These are phyloP conservation scores for Seminavis robusta DNA, from an alignment of 108 stramenopile species.

Conservation along the genomic window DNA sequence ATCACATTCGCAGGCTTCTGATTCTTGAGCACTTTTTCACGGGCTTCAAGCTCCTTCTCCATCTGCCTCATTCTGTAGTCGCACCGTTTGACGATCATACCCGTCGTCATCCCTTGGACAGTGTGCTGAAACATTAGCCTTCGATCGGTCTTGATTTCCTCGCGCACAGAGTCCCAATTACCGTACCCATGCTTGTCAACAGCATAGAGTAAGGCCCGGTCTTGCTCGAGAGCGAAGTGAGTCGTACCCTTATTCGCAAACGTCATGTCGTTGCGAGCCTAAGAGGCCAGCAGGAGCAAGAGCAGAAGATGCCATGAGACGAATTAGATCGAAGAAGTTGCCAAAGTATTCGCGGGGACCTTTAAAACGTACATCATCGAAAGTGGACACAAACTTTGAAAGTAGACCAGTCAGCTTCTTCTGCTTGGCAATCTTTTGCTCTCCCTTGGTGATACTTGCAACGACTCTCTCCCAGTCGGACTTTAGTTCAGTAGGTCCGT, in stretches of 20 bases:
- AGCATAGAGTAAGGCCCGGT: slow-evolving; percentile 82
- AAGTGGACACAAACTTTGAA: slow-evolving; percentile 73
- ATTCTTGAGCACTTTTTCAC: slow-evolving; percentile 72
- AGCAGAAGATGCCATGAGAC: no score
- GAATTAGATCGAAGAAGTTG: no score
- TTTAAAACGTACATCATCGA: no score
- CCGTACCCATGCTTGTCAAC: slow-evolving; percentile 86
- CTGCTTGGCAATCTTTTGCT: slow-evolving; percentile 79
- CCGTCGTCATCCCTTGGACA: slow-evolving; percentile 84
- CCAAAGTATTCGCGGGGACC: no score
- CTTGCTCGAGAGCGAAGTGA: slow-evolving; percentile 83
- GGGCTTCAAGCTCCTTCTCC: slow-evolving; percentile 83
- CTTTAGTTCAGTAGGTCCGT: slow-evolving; percentile 73
- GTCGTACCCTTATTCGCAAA: slow-evolving; percentile 90
- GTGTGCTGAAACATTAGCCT: slow-evolving; percentile 79
- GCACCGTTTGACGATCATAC: slow-evolving; percentile 76
- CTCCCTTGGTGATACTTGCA: slow-evolving; percentile 77
- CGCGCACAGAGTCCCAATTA: slow-evolving; percentile 82
- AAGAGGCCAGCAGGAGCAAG: no score
- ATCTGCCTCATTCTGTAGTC: slow-evolving; percentile 90
- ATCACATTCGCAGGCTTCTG: slow-evolving; percentile 60
- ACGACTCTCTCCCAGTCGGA: slow-evolving; percentile 82
- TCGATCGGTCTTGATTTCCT: slow-evolving; percentile 61
- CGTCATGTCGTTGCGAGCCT: slow-evolving; percentile 77
- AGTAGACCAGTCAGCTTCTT: slow-evolving; percentile 59